Evolutionary conservation across 257 asterid species (phyloP), one percentile per base, ranked within the genome.

Genomic region (Primulina huaijiensis): DNA sequence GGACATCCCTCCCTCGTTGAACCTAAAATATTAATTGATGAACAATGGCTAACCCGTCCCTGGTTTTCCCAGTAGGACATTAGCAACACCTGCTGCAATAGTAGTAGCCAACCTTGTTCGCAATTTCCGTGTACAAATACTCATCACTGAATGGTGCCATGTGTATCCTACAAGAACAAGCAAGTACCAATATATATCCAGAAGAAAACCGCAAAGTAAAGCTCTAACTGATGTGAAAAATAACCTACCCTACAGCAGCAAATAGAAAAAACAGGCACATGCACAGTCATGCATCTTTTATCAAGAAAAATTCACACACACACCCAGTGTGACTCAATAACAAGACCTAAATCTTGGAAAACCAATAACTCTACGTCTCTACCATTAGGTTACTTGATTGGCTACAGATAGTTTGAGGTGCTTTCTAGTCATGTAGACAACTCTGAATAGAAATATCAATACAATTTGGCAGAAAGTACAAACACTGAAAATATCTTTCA

Each of bases 71-170:
- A 57, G 27, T 25, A 75, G 56, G 67, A 60, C 62, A 64, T 29
- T 29, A n/a, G 62, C 53, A 58, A 46, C 21, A 65, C 16, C 69
- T 25, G 34, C 33, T 74, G 40, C 52, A 58, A 50, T 11, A 62
- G 50, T 7, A 67, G 52, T 57, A 59, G 69, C 62, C 68, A 76
- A 88, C 99, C 96, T 94, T 94, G 79, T 89, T 94, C 12, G 98
- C 98, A 77, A 94, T 83, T 87, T 94, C 99, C 68, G 77, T 77
- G 74, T 81, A 94, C 19, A 94, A 80, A 76, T 84, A 91, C 75
- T 94, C 99, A 74, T 94, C 99, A 57, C 95, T 89, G 84, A 94
- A 94, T 64, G 99, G 99, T 10, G 99, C 99, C 99, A 91, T 87
- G 70, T 94, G 97, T 83, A 94, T 88, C 85, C 99, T 94, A 77